Base-by-base conservation (phyloP, 2,329 filamentous ascomycete species). In the Trichoderma atroviride region DNA sequence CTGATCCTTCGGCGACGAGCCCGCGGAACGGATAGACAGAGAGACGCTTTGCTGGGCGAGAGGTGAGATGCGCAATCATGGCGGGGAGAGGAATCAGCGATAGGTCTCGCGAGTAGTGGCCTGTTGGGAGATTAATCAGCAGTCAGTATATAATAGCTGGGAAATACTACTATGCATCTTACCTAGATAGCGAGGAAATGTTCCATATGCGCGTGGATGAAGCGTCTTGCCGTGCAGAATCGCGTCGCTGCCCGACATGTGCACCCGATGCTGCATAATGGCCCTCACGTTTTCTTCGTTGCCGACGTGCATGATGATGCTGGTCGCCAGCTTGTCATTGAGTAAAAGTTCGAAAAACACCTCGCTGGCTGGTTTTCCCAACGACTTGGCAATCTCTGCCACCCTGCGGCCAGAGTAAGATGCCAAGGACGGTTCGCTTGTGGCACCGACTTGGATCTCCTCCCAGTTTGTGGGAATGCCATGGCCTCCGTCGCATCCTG, bases 391-490 rank as follows among this genome's bases (percentile, higher is more conserved):
- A 5, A 74, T 69, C 22, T 74, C 74, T 37, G 70, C 70, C 1
- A 75, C 50, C n/a, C 69, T 69, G 24, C 70, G 69, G 2, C 74
- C 74, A 1, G 74, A 73, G 33, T 72, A 75, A 4, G 67, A 71
- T 11, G 62, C 43, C 9, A 75, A 24, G 5, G 68, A 63, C 4
- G 68, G 50, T 27, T 74, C 64, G 24, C 43, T 61, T 2, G 71
- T 71, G 6, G 68, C 73, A 19, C 73, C 73, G 53, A 75, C 62
- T 69, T 75, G 74, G 33, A 75, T 75, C 47, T 74, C 74, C 16
- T 74, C 74, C 74, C 74, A 75, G 57, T 74, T 75, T 10, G 74
- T 75, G 6, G 74, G 74, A 35, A 75, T 75, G n/a, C 74, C 74
- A n/a, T 75, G 74, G 0, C 74, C 74, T 16, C 74, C 73, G 22